phyloP scores from a whole-genome alignment of 257 asterid genomes.

The Gentiana straminea region DNA sequence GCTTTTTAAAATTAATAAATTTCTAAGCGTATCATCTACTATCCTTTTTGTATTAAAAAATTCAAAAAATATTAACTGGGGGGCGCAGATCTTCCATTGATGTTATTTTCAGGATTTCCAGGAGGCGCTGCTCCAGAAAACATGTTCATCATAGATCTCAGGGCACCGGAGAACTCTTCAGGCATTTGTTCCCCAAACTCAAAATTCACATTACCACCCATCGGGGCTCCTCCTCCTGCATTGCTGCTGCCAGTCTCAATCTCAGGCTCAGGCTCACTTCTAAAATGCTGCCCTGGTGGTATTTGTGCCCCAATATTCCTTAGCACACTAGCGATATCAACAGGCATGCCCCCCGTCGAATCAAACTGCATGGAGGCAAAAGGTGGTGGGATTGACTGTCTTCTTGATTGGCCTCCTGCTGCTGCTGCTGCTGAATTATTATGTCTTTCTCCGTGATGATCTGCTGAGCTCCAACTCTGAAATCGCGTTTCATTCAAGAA shows the following conservation, averaged over 20 bases:
- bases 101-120: constrained; percentile 29
- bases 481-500: not conserved
- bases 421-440: constrained; percentile 10
- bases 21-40: no score
- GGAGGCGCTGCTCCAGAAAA: constrained; percentile 39
- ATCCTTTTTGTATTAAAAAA: no score
- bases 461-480: constrained; percentile 36
- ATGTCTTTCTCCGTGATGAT: constrained; percentile 23
- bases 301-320: constrained; percentile 35
- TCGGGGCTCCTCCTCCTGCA: constrained; percentile 29
- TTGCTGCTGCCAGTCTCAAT: constrained; percentile 15
- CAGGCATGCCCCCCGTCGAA: constrained; percentile 29
- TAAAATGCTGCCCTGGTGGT: constrained; percentile 23
- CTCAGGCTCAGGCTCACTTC: constrained; percentile 11
- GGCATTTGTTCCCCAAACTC: constrained; percentile 36
- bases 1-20: no score
- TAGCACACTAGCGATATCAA: constrained; percentile 38
- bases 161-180: constrained; percentile 53
- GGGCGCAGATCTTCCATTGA: constrained; percentile 33
- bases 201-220: constrained; percentile 32
- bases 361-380: constrained; percentile 46
- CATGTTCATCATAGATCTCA: constrained; percentile 73
- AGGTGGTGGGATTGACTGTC: constrained; percentile 25
- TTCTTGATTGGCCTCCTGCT: constrained; percentile 26
- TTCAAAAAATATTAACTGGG: no score